Conservation (phyloP, 129 eudicot species). For the Solidago caesia region DNA sequence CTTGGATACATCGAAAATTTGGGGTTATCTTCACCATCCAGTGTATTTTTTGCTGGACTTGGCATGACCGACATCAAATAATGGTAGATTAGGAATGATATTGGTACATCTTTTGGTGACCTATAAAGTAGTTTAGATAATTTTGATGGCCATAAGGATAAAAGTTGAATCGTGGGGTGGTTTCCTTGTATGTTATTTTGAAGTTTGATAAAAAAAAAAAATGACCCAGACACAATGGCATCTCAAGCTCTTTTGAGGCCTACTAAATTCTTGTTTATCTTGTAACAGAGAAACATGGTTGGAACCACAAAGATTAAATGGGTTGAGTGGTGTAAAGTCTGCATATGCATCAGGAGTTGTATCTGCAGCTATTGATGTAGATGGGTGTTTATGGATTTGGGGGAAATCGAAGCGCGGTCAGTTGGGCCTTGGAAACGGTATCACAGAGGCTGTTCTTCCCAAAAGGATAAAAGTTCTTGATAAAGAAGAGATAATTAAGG, state of each 20-base stretch:
- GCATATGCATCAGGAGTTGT: slow-evolving; percentile 90
- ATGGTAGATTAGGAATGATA: too few species aligned
- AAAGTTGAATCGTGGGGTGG: too few species aligned
- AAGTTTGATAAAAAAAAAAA: too few species aligned
- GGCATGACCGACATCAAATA: too few species aligned
- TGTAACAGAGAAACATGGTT: slow-evolving; percentile 70
- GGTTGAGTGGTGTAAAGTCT: slow-evolving; percentile 48
- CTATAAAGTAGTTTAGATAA: too few species aligned
- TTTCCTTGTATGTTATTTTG: too few species aligned
- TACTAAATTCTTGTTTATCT: neutral
- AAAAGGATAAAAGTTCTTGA: slow-evolving; percentile 66
- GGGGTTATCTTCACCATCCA: too few species aligned
- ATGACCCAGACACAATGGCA: too few species aligned
- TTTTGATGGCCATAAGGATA: too few species aligned
- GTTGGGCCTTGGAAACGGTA: slow-evolving; percentile 77
- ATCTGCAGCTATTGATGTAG: slow-evolving; percentile 67
- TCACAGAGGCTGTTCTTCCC: slow-evolving; percentile 64
- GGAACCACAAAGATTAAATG: slow-evolving; percentile 64
- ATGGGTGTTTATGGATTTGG: slow-evolving; percentile 91
- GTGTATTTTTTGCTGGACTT: too few species aligned
- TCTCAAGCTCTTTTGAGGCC: neutral
- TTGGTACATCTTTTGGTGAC: too few species aligned
- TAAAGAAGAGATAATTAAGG: slow-evolving; percentile 88
- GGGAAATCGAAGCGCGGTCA: slow-evolving; percentile 92
- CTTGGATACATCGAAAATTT: too few species aligned